phyloP scores from a whole-genome alignment of 148 eudicot species.

The Chenopodium suecicum region DNA sequence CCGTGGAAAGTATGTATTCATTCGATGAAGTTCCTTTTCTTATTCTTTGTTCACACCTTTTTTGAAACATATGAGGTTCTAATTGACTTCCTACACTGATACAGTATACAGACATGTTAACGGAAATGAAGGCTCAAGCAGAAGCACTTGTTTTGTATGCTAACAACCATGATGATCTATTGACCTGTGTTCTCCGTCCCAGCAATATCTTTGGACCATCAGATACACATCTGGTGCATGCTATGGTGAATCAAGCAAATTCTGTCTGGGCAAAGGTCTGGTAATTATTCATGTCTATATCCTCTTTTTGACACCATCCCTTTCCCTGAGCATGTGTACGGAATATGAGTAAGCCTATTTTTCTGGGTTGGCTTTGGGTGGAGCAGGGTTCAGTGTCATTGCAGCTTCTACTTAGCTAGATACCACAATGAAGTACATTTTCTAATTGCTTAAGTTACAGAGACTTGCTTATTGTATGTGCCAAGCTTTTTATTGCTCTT shows the following conservation, averaged over 20 bases:
- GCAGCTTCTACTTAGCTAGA: background rate
- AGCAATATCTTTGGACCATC: slow-evolving; percentile 94
- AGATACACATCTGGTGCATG: slow-evolving; percentile 59
- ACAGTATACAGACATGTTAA: slow-evolving; percentile 62
- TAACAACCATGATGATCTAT: slow-evolving; percentile 60
- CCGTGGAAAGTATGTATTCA: slow-evolving; percentile 56
- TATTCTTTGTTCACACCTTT: slow-evolving; percentile 4
- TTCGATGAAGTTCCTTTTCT: slow-evolving; percentile 8
- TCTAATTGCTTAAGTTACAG: background rate
- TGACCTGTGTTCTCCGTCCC: slow-evolving; percentile 89
- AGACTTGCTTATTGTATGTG: background rate
- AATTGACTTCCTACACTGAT: slow-evolving; percentile 24
- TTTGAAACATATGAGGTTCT: slow-evolving; percentile 17
- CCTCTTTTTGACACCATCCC: background rate
- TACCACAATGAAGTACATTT: background rate
- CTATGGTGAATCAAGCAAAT: slow-evolving; percentile 64
- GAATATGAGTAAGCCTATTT: background rate
- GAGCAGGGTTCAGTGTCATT: background rate
- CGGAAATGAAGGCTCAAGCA: slow-evolving; percentile 85
- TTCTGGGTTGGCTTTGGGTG: background rate
- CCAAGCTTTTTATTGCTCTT: background rate
- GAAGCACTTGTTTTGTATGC: slow-evolving; percentile 76
- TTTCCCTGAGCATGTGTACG: background rate
- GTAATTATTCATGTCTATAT: slow-evolving; percentile 27
- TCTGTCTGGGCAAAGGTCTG: slow-evolving; percentile 80